Conservation (phyloP, 306 rosid species). For the Purshia tridentata region DNA sequence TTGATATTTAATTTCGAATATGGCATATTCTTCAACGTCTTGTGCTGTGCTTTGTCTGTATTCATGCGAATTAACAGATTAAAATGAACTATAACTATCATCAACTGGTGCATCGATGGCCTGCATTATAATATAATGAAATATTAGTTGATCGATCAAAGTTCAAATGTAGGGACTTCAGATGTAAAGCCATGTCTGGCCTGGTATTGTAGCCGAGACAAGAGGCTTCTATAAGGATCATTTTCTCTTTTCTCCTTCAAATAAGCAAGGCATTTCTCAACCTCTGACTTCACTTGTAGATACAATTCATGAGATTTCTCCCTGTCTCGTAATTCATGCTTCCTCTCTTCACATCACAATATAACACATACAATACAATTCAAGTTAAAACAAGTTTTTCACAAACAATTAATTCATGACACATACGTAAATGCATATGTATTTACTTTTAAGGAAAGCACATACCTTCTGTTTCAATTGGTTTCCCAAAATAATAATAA, state of each 20-base stretch:
- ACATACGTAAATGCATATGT: not conserved
- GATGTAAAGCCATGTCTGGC: conserved; percentile 48
- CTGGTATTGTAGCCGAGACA: conserved; percentile 63
- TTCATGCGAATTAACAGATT: too few species aligned
- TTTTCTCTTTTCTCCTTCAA: conserved; percentile 62
- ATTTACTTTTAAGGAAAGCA: too few species aligned
- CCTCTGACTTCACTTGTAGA: conserved; percentile 67
- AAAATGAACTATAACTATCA: too few species aligned
- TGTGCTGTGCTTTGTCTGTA: not conserved
- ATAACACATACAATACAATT: not conserved
- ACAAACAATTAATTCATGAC: not conserved
- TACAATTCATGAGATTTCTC: conserved; percentile 59
- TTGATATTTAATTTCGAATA: not conserved
- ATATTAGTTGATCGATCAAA: not conserved
- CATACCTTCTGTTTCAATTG: conserved; percentile 78
- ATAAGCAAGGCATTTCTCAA: conserved; percentile 65
- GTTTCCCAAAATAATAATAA: conserved; percentile 82
- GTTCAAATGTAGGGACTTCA: conserved; percentile 77
- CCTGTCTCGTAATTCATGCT: conserved; percentile 54
- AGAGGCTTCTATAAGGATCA: conserved; percentile 67
- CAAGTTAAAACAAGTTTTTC: not conserved
- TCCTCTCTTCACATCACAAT: conserved; percentile 54
- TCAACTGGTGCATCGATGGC: too few species aligned
- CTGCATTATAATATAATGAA: too few species aligned
- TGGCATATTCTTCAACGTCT: not conserved